Conservation (phyloP, 495 filamentous ascomycete genomes). For the Neurospora cerealis region DNA sequence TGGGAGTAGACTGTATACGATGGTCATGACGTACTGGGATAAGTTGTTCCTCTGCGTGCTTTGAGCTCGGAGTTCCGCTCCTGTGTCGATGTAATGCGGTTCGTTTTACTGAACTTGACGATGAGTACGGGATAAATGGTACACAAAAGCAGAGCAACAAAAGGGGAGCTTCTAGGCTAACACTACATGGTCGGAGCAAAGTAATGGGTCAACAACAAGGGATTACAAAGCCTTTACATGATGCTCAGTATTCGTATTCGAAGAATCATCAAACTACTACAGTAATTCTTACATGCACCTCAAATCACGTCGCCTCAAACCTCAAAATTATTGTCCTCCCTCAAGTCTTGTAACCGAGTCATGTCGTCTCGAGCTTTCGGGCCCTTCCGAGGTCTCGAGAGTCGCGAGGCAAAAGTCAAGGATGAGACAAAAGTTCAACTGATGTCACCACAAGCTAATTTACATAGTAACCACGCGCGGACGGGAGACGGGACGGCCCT, state of each 20-base stretch:
- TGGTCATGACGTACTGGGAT: neutral
- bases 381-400: neutral
- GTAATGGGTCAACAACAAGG: neutral
- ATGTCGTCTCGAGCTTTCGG: neutral
- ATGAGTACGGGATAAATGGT: neutral
- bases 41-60: neutral
- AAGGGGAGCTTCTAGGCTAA: neutral
- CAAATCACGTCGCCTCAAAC: neutral
- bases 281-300: neutral
- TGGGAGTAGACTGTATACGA: neutral
- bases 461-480: neutral
- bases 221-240: neutral
- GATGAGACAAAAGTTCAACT: neutral
- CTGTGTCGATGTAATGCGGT: neutral
- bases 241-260: neutral
- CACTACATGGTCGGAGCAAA: neutral
- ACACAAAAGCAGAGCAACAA: neutral
- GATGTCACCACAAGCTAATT: neutral
- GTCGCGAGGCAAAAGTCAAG: neutral
- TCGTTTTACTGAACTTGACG: neutral
- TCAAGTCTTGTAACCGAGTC: neutral
- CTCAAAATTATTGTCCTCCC: neutral
- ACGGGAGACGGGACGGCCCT: neutral
- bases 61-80: neutral
- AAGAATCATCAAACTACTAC: neutral